Evolutionary conservation across 2,329 filamentous ascomycete genomes (phyloP).

Genomic region (Epichloe festucae): DNA sequence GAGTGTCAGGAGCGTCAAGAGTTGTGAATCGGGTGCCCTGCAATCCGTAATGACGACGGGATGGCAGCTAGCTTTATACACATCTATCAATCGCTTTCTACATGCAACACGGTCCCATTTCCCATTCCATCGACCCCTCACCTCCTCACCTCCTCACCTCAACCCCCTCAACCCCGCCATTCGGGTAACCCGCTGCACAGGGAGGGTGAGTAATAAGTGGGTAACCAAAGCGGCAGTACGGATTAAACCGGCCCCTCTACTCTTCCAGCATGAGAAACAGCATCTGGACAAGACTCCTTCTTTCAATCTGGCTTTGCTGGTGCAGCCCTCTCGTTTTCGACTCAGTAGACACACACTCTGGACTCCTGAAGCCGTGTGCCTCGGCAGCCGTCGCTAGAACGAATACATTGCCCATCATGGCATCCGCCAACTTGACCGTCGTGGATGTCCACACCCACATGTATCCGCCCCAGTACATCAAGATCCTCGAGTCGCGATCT

Average conservation of each 20-base stretch:
- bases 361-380: neutral
- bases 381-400: neutral
- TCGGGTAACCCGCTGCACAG: too few species aligned
- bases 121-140: too few species aligned
- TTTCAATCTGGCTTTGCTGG: neutral
- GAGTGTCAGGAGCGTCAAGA: too few species aligned
- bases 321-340: neutral
- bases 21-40: too few species aligned
- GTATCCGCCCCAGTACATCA: slow-evolving; percentile 52
- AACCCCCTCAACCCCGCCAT: too few species aligned
- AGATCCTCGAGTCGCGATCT: slow-evolving; percentile 43
- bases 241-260: too few species aligned
- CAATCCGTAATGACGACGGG: too few species aligned
- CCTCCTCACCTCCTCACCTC: too few species aligned
- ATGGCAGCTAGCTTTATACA: too few species aligned
- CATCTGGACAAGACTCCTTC: neutral
- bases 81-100: too few species aligned
- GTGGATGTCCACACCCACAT: slow-evolving; percentile 60
- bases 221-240: too few species aligned
- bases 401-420: slow-evolving; percentile 15
- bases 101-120: neutral
- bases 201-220: too few species aligned
- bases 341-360: neutral
- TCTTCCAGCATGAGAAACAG: neutral
- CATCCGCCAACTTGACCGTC: slow-evolving; percentile 24